Conservation (phyloP, 371 early-diverging fungal species). For the Rhizomucor pusillus region DNA sequence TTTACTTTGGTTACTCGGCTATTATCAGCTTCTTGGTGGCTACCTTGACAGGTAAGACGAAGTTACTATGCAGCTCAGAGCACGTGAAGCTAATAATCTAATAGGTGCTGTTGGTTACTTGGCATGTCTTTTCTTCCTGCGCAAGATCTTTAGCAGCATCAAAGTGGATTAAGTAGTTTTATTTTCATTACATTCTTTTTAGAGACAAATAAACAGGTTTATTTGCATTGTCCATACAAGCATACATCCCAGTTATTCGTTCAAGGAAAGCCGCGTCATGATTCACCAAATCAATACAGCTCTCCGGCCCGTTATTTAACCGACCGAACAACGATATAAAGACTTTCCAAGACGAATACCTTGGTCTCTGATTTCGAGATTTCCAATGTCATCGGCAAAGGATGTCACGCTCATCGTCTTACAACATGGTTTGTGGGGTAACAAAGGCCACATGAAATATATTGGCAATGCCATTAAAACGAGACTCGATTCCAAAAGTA, state of each 20-base stretch:
- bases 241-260: background rate
- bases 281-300: too few species aligned
- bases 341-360: background rate
- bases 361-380: too few species aligned
- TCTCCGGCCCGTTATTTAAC: too few species aligned
- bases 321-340: too few species aligned
- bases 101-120: conserved; percentile 77
- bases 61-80: background rate
- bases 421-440: conserved; percentile 72
- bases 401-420: conserved; percentile 42
- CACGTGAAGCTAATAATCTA: conserved; percentile 6
- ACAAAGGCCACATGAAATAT: conserved; percentile 49
- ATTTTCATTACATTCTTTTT: background rate
- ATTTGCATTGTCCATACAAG: too few species aligned
- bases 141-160: conserved; percentile 80
- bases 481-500: conserved; percentile 19
- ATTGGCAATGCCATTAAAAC: conserved; percentile 36
- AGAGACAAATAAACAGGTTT: too few species aligned
- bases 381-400: background rate
- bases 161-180: conserved; percentile 64
- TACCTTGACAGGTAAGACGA: conserved; percentile 61
- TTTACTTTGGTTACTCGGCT: conserved; percentile 92
- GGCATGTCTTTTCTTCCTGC: conserved; percentile 73
- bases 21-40: conserved; percentile 76
- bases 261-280: background rate